A percentile compares a stretch with the other conserved stretches of the same genome.
Evolutionary conservation across 164 flowering plant species (phyloP).

Genomic region (Kalanchoe fedtschenkoi): DNA sequence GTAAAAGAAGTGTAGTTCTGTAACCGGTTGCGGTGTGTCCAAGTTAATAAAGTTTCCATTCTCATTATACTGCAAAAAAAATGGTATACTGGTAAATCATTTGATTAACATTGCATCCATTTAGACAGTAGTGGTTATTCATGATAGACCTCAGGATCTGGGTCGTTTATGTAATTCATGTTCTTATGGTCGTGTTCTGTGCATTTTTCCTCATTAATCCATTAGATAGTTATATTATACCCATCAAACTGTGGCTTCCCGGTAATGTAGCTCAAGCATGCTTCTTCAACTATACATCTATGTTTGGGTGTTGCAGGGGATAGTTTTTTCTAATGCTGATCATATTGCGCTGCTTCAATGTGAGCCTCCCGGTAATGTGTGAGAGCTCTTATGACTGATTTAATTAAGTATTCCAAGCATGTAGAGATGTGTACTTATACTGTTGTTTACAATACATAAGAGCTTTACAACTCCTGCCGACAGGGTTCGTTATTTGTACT

Average conservation of each 20-base stretch:
- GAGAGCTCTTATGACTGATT: not conserved
- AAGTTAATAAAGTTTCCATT: not conserved
- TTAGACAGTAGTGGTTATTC: not conserved
- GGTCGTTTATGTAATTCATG: not conserved
- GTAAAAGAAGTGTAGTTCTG: not conserved
- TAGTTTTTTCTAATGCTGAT: conserved; percentile 9
- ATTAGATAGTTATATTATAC: not conserved
- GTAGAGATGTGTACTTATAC: not conserved
- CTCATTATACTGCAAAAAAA: too few species aligned
- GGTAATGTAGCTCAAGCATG: not conserved
- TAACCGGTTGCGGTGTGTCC: not conserved
- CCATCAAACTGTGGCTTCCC: not conserved
- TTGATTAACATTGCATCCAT: too few species aligned
- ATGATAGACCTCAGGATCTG: not conserved
- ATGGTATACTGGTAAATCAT: too few species aligned
- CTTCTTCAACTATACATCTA: conserved; percentile 26
- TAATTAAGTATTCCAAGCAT: not conserved
- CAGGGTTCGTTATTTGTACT: not conserved
- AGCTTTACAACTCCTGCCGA: not conserved
- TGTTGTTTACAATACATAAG: not conserved
- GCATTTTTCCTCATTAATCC: not conserved
- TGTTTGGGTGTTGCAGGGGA: conserved; percentile 35
- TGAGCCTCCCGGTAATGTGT: not conserved
- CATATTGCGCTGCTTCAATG: conserved; percentile 4
- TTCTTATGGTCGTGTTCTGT: not conserved